Conservation (phyloP, 2,329 filamentous ascomycete species). For the Colletotrichum orbiculare region DNA sequence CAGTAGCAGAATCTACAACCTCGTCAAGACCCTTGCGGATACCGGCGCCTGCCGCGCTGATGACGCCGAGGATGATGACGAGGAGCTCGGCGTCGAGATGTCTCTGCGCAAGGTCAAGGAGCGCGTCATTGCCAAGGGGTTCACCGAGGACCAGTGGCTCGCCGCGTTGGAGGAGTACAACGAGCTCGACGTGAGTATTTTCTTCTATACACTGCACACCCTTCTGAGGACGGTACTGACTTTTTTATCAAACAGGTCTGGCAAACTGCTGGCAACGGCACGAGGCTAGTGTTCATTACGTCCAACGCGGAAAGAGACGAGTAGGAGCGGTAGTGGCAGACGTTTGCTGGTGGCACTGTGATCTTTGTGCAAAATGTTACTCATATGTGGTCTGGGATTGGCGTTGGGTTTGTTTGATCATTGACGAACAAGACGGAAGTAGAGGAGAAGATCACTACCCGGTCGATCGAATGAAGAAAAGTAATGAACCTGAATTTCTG, state of each 20-base stretch:
- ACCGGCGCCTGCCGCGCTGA: conserved; percentile 86
- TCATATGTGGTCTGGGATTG: too few relatives aligned
- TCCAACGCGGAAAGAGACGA: conserved; percentile 34
- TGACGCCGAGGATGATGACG: conserved; percentile 66
- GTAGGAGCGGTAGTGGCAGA: neutral
- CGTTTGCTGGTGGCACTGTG: too few relatives aligned
- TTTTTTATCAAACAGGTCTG: conserved; percentile 67
- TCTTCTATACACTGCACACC: neutral
- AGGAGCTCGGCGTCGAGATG: conserved; percentile 72
- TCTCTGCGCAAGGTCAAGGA: conserved; percentile 91
- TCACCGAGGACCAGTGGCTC: conserved; percentile 93
- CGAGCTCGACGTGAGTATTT: conserved; percentile 81
- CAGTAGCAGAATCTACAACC: conserved; percentile 92
- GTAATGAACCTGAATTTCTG: too few relatives aligned
- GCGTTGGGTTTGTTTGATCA: too few relatives aligned
- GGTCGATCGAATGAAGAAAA: too few relatives aligned
- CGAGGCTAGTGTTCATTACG: conserved; percentile 77
- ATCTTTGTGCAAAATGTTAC: neutral
- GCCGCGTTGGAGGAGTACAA: conserved; percentile 91
- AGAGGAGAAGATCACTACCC: too few relatives aligned
- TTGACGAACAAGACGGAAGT: too few relatives aligned
- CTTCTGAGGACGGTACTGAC: conserved; percentile 49
- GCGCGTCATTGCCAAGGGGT: conserved; percentile 93
- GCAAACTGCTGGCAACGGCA: conserved; percentile 80
- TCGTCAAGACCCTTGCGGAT: conserved; percentile 89